Base-by-base conservation (phyloP, 805 yeast genomes). In the Metschnikowia aberdeeniae region DNA sequence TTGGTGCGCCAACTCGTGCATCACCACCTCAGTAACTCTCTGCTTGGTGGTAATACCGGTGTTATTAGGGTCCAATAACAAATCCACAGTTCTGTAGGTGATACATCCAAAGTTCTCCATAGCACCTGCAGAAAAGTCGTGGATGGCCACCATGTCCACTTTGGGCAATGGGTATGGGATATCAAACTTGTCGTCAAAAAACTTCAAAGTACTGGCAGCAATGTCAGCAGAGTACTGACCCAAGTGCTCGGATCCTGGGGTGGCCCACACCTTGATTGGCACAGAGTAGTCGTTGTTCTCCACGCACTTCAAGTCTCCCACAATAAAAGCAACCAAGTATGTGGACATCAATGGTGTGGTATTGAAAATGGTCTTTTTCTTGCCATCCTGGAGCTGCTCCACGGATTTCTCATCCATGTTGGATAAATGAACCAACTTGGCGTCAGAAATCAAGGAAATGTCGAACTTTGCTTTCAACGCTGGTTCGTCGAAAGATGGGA, bases 1-100 rank as follows among this genome's bases (percentile, higher is more conserved):
- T 71, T 86, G 95, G 66, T 86, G 95, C 40, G 95, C 93, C 69
- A 86, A 76, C 68, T 86, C 95, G 69, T 86, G 95, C 70, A 84
- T 87, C 36, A 86, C 89, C 40, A 86, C 93, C 60, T 86, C 92
- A 31, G 89, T 85, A 33, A 86, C 93, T 63, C 90, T 76, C 62
- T 81, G 82, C 62, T 81, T 79, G 53, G 84, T 77, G 47, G 70
- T 72, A 51, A 80, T 70, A 50, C 82, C 80, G 40, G 93, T 80
- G 57, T 77, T 77, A 55, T 79, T 77, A 51, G 86, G 88, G 61
- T 84, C 92, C 53, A 83, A 73, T 52, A 86, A 73, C 48, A 86
- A 68, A 54, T 85, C 92, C 36, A 82, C 84, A 37, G 86, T 83
- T 67, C 93, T 78, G 67, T 83, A 86, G 20, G 93, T 86, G 56